Base-by-base conservation (phyloP, 129 eudicot genomes). In the Ambrosia artemisiifolia region DNA sequence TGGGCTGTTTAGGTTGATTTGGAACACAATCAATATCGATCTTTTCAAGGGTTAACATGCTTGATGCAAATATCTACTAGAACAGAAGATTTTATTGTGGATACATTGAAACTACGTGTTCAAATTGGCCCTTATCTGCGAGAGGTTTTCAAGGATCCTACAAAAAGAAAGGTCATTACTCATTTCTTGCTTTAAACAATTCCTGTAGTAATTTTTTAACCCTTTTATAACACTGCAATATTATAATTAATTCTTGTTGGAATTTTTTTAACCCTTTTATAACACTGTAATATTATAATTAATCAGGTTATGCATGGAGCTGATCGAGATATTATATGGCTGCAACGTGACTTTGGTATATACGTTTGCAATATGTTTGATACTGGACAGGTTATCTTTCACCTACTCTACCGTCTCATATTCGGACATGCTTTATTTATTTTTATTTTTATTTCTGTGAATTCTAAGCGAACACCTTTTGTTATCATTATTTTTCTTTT, bases 21-120 rank as follows among this genome's bases (percentile, higher is more conserved):
- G 88, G 99, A 95, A 81, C 99, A 95, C 74, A 90, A 95, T 61
- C 89, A 83, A 49, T 95, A 90, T 76, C 86, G 99, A n/a, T 90
- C 97, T 46, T 95, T 88, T 75, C 99, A 95, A 88, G 99, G 99
- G n/a, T 73, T 95, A 86, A 95, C 99, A 36, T 95, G 99, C 74
- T 74, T 95, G 83, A 95, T 95, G 99, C 99, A 95, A 86, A 90
- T 95, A 78, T 95, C 99, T 12, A 95, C 99, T 9, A 80, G 97
- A 77, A 78, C 86, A 6, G 97, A 95, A 74, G 99, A 95, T 83
- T 94, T 90, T 84, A 82, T 90, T 19, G 86, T 95, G 54, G 99
- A 95, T 73, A 95, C 99, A 2, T 85, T 95, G 80, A 95, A 88
- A 74, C 80, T 95, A 11, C 84, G 91, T 11, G 70, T 90, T 81